Conservation (phyloP, 2,329 filamentous ascomycete species). For the Ramichloridium luteum region DNA sequence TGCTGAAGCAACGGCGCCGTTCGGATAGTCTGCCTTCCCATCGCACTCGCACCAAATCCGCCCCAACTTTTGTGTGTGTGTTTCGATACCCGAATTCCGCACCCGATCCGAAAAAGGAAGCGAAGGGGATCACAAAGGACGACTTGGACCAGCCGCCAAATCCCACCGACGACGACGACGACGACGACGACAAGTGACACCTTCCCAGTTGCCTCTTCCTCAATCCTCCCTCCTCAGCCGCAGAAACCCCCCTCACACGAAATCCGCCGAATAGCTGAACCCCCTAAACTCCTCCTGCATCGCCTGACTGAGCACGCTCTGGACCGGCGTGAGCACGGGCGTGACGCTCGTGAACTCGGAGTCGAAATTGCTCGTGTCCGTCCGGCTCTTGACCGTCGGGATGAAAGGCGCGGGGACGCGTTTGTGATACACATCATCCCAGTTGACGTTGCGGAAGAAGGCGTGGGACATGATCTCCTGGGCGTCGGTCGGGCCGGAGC, state of each 20-base stretch:
- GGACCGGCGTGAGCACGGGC: constrained; percentile 89
- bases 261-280: constrained; percentile 93
- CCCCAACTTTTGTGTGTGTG: too few species aligned
- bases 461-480: constrained; percentile 98
- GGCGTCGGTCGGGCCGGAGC: constrained; percentile 89
- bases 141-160: too few species aligned
- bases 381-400: constrained; percentile 78
- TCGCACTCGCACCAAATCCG: too few species aligned
- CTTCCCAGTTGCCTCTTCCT: too few species aligned
- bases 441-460: constrained; percentile 95
- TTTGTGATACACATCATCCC: constrained; percentile 98
- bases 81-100: too few species aligned
- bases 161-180: too few species aligned
- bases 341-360: constrained; percentile 98
- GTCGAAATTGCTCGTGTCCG: constrained; percentile 99
- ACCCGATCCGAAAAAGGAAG: too few species aligned
- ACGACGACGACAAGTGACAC: not conserved
- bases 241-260: constrained; percentile 44
- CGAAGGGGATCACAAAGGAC: too few species aligned
- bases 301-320: constrained; percentile 86
- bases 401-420: constrained; percentile 77
- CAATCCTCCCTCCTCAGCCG: not conserved
- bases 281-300: constrained; percentile 99
- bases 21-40: too few species aligned
- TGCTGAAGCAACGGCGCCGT: too few species aligned